phyloP scores from a whole-genome alignment of 768 basidiomycete species.

The Macrolepiota fuliginosa region DNA sequence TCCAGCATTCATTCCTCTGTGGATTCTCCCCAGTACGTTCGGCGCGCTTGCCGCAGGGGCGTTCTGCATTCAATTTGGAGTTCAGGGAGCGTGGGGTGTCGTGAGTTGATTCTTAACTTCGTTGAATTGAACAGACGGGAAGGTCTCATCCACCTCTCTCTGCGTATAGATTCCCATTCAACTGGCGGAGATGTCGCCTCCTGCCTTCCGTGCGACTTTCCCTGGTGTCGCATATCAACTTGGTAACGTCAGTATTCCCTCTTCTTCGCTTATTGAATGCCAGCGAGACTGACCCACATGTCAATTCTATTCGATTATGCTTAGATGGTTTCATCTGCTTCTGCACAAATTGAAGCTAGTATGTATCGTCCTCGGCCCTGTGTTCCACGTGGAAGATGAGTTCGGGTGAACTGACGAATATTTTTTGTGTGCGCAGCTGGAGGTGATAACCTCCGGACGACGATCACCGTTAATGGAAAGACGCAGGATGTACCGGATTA shows the following conservation, averaged over 20 bases:
- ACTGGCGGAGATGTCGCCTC: constrained; percentile 81
- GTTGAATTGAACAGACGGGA: constrained; percentile 31
- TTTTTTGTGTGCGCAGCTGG: constrained; percentile 41
- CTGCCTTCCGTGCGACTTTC: constrained; percentile 87
- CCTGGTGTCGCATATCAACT: constrained; percentile 84
- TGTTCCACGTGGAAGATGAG: background rate
- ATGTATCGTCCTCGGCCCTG: constrained; percentile 17
- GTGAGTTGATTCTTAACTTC: constrained; percentile 46
- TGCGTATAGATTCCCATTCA: constrained; percentile 60
- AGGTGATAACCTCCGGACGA: constrained; percentile 53
- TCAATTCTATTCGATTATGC: background rate
- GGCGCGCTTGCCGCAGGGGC: constrained; percentile 74
- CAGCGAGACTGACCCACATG: background rate
- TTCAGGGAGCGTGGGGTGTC: constrained; percentile 90
- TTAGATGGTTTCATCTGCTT: constrained; percentile 66
- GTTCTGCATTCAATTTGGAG: constrained; percentile 84
- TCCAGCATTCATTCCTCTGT: constrained; percentile 69
- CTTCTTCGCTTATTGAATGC: background rate
- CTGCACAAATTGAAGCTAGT: constrained; percentile 80
- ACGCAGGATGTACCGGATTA: constrained; percentile 40
- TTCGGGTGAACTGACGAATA: constrained; percentile 15
- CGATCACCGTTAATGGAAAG: constrained; percentile 42
- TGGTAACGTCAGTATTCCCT: constrained; percentile 55
- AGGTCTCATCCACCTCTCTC: background rate
- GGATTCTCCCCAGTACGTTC: constrained; percentile 79